These are phyloP conservation scores for Lactarius sanguifluus DNA, from an alignment of 768 basidiomycete genomes.

Conservation along the genomic window DNA sequence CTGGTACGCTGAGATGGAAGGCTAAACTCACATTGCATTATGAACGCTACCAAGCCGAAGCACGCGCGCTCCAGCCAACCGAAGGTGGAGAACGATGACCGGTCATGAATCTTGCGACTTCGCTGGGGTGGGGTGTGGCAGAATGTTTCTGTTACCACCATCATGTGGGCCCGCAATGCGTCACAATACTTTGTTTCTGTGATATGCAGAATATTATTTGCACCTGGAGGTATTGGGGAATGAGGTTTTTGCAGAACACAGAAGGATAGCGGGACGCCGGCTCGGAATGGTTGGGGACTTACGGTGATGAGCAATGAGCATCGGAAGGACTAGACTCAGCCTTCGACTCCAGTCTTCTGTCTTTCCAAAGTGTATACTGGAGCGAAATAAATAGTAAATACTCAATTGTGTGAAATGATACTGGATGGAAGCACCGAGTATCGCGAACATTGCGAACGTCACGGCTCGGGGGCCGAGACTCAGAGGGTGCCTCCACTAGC, in stretches of 20 bases:
- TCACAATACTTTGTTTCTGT: neutral
- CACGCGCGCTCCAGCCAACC: constrained; percentile 12
- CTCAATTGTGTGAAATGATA: neutral
- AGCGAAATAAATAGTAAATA: too few species aligned
- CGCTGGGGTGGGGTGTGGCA: neutral
- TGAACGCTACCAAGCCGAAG: constrained; percentile 14
- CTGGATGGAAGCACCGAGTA: neutral
- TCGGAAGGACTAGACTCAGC: constrained; percentile 12
- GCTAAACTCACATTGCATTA: constrained; percentile 15
- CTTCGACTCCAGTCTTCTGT: neutral
- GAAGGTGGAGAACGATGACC: neutral
- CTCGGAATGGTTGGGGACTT: neutral
- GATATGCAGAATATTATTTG: constrained; percentile 6
- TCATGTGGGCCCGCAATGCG: neutral
- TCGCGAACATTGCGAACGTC: neutral
- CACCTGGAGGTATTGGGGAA: neutral
- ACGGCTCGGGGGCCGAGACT: neutral
- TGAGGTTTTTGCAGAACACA: neutral
- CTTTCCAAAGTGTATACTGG: neutral
- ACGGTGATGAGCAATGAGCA: constrained; percentile 17
- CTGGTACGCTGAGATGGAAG: too few species aligned
- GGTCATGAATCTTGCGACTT: neutral
- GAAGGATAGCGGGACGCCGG: neutral
- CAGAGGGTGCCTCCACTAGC: neutral
- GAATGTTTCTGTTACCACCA: neutral